Evolutionary conservation across 78 protist species (phyloP).

Genomic region (Thecamonas trahens): DNA sequence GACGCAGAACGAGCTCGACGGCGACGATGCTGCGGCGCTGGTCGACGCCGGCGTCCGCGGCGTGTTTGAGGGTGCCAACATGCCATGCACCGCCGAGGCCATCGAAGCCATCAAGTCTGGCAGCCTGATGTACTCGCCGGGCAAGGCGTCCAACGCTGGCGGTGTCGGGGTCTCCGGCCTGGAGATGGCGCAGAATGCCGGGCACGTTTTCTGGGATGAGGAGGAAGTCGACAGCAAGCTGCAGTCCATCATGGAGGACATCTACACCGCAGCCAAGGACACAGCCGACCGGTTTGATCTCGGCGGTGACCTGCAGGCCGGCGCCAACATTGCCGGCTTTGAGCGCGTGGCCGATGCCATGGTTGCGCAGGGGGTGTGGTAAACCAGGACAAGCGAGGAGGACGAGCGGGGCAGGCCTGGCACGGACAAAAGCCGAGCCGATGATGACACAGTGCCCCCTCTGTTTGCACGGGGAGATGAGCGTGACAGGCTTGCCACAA

Average conservation of each 20-base stretch:
- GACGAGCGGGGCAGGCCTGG: too few relatives aligned
- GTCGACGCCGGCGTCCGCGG: conserved; percentile 12
- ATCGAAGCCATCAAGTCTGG: conserved; percentile 4
- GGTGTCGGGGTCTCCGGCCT: conserved; percentile 64
- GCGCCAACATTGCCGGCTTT: conserved; percentile 73
- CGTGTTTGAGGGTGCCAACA: conserved; percentile 66
- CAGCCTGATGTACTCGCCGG: conserved; percentile 43
- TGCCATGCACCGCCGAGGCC: conserved; percentile 50
- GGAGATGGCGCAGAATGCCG: conserved; percentile 71
- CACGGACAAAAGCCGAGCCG: too few relatives aligned
- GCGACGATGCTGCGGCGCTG: conserved; percentile 34
- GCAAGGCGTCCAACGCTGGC: conserved; percentile 69
- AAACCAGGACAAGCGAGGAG: background rate
- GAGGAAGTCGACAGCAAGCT: conserved; percentile 61
- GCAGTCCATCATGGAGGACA: conserved; percentile 43
- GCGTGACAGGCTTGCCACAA: too few relatives aligned
- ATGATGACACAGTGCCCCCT: too few relatives aligned
- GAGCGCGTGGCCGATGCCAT: conserved; percentile 63
- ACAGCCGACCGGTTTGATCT: background rate
- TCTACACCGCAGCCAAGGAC: background rate
- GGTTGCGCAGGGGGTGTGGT: conserved; percentile 42
- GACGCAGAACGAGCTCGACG: conserved; percentile 65
- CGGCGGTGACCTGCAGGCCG: conserved; percentile 10
- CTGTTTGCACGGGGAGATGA: too few relatives aligned
- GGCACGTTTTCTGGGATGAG: conserved; percentile 28